phyloP scores from a whole-genome alignment of 2,329 filamentous ascomycete species.

The Pestalotiopsis sp. region DNA sequence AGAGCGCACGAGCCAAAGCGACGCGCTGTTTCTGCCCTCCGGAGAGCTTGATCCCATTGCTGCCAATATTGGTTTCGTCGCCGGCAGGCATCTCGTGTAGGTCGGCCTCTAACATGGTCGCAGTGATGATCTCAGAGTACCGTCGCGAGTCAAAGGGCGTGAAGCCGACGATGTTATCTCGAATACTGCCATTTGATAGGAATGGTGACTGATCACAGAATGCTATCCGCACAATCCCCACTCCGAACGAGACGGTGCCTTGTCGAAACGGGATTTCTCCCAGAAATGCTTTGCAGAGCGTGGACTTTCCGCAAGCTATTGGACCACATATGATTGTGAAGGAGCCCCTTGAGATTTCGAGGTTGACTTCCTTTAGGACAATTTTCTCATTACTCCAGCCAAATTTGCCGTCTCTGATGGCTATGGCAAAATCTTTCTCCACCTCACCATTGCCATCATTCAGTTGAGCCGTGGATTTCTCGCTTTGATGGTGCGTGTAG shows the following conservation, averaged over 20 bases:
- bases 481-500: neutral
- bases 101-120: conserved; percentile 26
- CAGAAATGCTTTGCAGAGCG: conserved; percentile 41
- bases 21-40: conserved; percentile 49
- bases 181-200: conserved; percentile 35
- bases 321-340: conserved; percentile 44
- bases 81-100: conserved; percentile 35
- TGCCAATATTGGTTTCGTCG: conserved; percentile 43
- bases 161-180: conserved; percentile 30
- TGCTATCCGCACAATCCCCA: conserved; percentile 27
- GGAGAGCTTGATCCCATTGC: conserved; percentile 45
- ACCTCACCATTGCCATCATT: neutral
- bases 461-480: neutral
- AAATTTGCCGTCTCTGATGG: conserved; percentile 29
- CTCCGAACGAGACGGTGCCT: conserved; percentile 25
- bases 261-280: conserved; percentile 34
- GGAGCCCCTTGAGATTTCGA: conserved; percentile 30
- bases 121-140: conserved; percentile 29
- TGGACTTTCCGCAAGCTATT: conserved; percentile 46
- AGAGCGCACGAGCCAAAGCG: conserved; percentile 34
- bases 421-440: conserved; percentile 13
- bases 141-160: conserved; percentile 23
- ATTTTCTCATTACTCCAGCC: conserved; percentile 33
- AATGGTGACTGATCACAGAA: conserved; percentile 41
- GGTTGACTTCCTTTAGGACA: conserved; percentile 32